A percentile compares a stretch with the other conserved stretches of the same genome.
Evolutionary conservation across 371 early-diverging fungal species (phyloP).

Genomic region (Coemansia sp.): DNA sequence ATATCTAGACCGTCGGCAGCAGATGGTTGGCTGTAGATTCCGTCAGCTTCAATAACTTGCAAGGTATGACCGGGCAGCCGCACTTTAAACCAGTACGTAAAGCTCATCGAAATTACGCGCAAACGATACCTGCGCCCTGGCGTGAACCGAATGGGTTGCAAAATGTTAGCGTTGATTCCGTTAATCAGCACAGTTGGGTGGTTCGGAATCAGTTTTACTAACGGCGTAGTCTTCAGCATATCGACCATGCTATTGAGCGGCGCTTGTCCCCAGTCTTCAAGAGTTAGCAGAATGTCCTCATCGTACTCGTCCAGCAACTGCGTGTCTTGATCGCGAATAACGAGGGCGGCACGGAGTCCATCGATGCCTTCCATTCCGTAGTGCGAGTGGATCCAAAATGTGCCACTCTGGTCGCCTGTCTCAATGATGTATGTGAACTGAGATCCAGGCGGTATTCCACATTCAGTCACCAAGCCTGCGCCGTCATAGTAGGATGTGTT

Average conservation of each 20-base stretch:
- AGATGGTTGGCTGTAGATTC: slow-evolving; percentile 59
- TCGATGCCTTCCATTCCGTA: slow-evolving; percentile 23
- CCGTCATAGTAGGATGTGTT: slow-evolving; percentile 62
- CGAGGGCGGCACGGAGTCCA: slow-evolving; percentile 25
- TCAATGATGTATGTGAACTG: slow-evolving; percentile 29
- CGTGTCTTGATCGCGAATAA: slow-evolving; percentile 7
- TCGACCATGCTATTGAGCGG: background rate
- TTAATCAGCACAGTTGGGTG: slow-evolving; percentile 16
- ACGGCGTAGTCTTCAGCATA: background rate
- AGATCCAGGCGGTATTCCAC: slow-evolving; percentile 21
- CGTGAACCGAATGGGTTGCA: slow-evolving; percentile 47
- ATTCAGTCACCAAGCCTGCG: slow-evolving; percentile 58
- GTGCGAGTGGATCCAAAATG: slow-evolving; percentile 40
- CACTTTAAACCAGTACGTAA: slow-evolving; percentile 70
- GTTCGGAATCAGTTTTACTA: background rate
- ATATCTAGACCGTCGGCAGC: slow-evolving; percentile 59
- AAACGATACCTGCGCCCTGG: slow-evolving; percentile 80
- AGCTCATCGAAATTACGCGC: slow-evolving; percentile 72
- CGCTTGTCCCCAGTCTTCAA: slow-evolving; percentile 55
- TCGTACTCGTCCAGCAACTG: slow-evolving; percentile 54
- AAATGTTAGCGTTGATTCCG: slow-evolving; percentile 26
- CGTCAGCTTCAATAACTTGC: slow-evolving; percentile 76
- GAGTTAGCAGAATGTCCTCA: slow-evolving; percentile 60
- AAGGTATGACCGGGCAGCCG: slow-evolving; percentile 72
- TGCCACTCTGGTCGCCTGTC: slow-evolving; percentile 30